Evolutionary conservation across 306 rosid species (phyloP).

Genomic region (Cercis canadensis): DNA sequence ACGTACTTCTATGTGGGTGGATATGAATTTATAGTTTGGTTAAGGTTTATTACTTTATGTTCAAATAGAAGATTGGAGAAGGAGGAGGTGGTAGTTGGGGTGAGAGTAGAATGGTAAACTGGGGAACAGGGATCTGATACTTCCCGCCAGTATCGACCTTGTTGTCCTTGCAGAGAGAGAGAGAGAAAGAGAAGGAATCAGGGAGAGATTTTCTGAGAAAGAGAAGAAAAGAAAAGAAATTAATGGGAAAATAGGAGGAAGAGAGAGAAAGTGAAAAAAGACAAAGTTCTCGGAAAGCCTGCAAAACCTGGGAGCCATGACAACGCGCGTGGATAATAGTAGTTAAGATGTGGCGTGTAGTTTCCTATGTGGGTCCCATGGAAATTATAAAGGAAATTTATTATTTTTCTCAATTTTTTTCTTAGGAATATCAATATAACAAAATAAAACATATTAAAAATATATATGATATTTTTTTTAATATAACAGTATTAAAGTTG

Average conservation of each 20-base stretch:
- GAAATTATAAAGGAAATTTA: too few species aligned
- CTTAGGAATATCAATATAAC: too few species aligned
- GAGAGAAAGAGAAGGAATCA: background rate
- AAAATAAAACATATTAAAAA: too few species aligned
- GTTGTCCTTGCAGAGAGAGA: conserved; percentile 10
- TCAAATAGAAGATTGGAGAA: background rate
- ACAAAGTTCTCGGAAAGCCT: background rate
- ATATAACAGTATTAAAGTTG: too few species aligned
- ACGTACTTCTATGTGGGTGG: background rate
- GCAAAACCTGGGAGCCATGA: background rate
- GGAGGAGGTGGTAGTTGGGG: background rate
- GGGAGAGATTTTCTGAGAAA: background rate
- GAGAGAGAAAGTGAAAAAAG: background rate
- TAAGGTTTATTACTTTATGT: background rate
- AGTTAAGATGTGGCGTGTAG: background rate
- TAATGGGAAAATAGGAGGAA: background rate
- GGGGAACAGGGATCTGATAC: background rate
- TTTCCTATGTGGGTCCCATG: background rate
- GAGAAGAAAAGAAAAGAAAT: background rate
- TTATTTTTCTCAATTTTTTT: too few species aligned
- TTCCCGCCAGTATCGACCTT: conserved; percentile 48
- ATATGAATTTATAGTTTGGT: background rate
- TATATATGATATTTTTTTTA: too few species aligned
- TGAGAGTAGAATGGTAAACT: conserved; percentile 37
- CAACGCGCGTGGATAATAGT: background rate